Evolutionary conservation across 2,329 filamentous ascomycete species (phyloP), one percentile per base, ranked within the genome.

Genomic region (Aureobasidium sp.): DNA sequence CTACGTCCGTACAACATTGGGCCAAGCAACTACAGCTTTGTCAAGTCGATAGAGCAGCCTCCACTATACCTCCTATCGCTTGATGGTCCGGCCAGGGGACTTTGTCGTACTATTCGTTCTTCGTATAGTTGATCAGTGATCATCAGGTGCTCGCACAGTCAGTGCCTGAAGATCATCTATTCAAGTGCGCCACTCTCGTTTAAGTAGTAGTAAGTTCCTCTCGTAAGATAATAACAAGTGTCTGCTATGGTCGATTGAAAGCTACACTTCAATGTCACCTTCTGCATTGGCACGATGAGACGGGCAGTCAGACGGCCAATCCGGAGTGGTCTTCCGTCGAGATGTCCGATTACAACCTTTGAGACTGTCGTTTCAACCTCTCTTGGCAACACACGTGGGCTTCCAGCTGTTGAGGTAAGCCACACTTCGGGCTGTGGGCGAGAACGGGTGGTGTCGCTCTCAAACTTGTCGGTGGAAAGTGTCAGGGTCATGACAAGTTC

Each of bases 341-440:
- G 5, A 27, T 36, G 36, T 42, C 15, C 37, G 9, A 29, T 9
- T 20, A 42, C 3, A 42, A 45, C 39, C 39, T 57, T 25, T 31
- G 20, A 15, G 22, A n/a, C 41, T 36, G 39, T 31, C n/a, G 53
- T 57, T 57, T 57, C 53, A 45, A 34, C 39, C 52, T 56, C n/a
- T 14, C 37, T 44, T 44, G 15, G 37, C 25, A 6, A 17, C 15
- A 20, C 37, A n/a, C 37, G 51, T 55, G 51, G 37, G n/a, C 22
- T 6, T n/a, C 20, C 15, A 31, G n/a, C 22, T 41, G 37, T 55
- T 55, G 22, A 8, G 20, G n/a, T 12, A 14, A 55, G 51, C 51
- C 51, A 53, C 36, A 15, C n/a, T n/a, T n/a, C 17, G 2, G 12
- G 12, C 34, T 3, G 7, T 20, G 49, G 9, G 8, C 17, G n/a